Base-by-base conservation (phyloP, 2,329 filamentous ascomycete genomes). In the Cladosporium sp. region DNA sequence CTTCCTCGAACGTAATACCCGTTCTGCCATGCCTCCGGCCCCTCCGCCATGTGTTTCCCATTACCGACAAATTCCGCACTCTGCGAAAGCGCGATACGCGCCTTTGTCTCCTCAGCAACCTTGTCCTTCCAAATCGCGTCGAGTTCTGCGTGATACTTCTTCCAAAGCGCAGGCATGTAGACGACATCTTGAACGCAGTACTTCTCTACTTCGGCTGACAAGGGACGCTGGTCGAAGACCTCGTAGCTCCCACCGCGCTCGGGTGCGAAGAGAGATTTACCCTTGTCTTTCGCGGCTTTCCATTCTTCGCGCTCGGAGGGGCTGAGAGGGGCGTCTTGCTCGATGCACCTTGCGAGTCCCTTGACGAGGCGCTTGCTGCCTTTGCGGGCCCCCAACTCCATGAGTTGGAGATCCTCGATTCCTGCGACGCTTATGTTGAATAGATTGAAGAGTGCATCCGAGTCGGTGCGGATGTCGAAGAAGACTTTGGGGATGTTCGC, bases 401-500 rank as follows among this genome's bases (percentile, higher is more conserved):
- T 80, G 0, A 86, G 72, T 65, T 87, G 82, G 0, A 86, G 55
- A 63, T 86, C 82, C 2, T 77, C 61, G 9, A 85, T 65, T 0
- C 80, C 77, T 0, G 63, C 59, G 0, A 86, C 64, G 0, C 58
- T 22, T 60, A 86, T 72, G 0, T 65, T 40, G 61, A 71, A 84
- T 36, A 76, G 78, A 45, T 43, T 66, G 64, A 74, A 83, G 0
- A 87, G 68, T 0, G 83, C 82, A 63, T 85, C 80, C 0, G 83
- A 82, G 63, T 85, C 82, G 61, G 81, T 82, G 2, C 82, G 80
- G 15, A 86, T 73, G 60, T 87, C 83, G 64, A 84, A 86, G 60
- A 86, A 76, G 30, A 80, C 78, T 62, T 86, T 85, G 0, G 71
- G 68, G 15, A 58, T 76, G 0, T 49, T 8, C 0, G 61, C 6